Conservation (phyloP, 257 asterid species). For the Penstemon davidsonii region DNA sequence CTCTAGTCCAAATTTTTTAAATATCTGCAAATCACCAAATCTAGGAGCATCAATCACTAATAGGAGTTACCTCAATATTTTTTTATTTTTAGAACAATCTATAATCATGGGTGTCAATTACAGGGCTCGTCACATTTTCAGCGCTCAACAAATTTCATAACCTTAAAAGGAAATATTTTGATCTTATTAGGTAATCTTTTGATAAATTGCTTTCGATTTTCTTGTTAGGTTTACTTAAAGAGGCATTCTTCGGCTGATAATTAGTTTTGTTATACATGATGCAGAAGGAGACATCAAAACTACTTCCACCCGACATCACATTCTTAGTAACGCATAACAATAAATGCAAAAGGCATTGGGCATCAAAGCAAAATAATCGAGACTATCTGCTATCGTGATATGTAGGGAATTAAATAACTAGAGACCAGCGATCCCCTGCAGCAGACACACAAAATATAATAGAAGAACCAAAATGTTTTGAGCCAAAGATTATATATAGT, state of each 20-base stretch:
- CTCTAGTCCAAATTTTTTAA: conserved; percentile 76
- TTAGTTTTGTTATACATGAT: not conserved
- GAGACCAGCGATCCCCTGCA: conserved; percentile 7
- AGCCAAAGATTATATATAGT: conserved; percentile 18
- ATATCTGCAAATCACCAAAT: conserved; percentile 51
- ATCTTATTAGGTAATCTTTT: not conserved
- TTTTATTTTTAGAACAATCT: conserved; percentile 8
- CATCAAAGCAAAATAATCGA: not conserved
- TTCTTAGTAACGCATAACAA: not conserved
- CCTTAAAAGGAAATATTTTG: not conserved
- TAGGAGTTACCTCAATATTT: not conserved
- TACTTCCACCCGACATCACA: not conserved
- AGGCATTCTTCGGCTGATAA: not conserved
- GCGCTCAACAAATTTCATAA: not conserved
- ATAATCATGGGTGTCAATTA: not conserved
- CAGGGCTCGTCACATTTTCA: conserved; percentile 6
- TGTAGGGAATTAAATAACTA: conserved; percentile 1
- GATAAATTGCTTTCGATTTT: not conserved
- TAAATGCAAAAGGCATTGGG: conserved; percentile 13
- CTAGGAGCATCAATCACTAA: conserved; percentile 22
- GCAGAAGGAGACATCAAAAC: not conserved
- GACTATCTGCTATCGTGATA: not conserved
- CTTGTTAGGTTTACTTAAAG: not conserved
- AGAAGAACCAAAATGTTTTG: not conserved
- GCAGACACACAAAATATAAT: conserved; percentile 14